phyloP scores from a whole-genome alignment of 2,329 filamentous ascomycete species.

The Fusarium sp. region DNA sequence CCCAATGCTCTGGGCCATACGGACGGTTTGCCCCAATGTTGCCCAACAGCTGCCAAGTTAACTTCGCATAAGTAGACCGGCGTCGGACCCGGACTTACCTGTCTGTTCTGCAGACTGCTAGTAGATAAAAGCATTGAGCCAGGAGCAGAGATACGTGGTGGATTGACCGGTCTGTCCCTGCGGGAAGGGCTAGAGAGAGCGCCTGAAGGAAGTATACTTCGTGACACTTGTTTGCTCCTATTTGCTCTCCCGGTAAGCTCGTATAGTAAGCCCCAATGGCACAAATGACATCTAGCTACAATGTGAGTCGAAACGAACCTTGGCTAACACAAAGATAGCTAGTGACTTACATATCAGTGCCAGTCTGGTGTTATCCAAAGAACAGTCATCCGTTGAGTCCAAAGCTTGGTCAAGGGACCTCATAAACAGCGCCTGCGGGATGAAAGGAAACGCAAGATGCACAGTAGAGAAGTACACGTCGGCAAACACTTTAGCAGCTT shows the following conservation, averaged over 20 bases:
- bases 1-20: neutral
- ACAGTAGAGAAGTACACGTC: neutral
- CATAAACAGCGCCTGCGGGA: neutral
- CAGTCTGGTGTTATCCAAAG: neutral
- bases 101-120: neutral
- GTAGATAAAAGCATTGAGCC: neutral
- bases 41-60: neutral
- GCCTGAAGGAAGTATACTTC: neutral
- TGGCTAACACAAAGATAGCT: accelerated
- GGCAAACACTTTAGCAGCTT: neutral
- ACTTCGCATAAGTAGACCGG: accelerated
- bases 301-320: neutral
- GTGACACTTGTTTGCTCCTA: neutral
- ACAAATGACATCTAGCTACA: neutral
- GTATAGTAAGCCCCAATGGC: neutral
- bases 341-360: neutral
- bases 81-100: neutral
- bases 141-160: neutral
- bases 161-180: neutral
- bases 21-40: neutral
- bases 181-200: neutral
- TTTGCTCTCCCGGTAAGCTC: neutral
- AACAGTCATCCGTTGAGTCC: neutral
- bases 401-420: neutral
- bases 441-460: neutral